Base-by-base conservation (phyloP, 169 alveolate species). In the Cryptosporidium parvum region DNA sequence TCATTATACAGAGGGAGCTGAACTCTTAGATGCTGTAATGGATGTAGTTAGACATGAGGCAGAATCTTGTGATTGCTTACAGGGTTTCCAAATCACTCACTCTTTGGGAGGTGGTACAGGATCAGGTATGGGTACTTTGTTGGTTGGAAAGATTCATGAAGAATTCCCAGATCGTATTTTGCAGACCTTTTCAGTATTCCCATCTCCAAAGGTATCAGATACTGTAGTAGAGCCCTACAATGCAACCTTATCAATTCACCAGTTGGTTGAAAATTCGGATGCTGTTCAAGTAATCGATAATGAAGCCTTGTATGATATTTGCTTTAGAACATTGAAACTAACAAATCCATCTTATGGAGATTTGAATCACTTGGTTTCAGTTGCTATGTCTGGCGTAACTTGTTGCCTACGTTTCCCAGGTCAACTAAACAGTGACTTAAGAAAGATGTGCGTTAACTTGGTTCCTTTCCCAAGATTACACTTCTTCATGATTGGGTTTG, bases 91-190 rank as follows among this genome's bases (percentile, higher is more conserved):
- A 93, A 94, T 98, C 72, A 95, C 98, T 23, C 99, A 98, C 96
- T 97, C 99, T 29, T 95, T 98, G 85, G 99, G 99, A 69, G 99
- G 99, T 73, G 99, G 99, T 92, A 98, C 99, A 23, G 99, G 99
- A 56, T 95, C 98, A 44, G 99, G 99, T 70, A 97, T 98, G 99
- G 99, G 99, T 62, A 98, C 99, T 37, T 94, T 98, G 71, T 89
- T 97, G 92, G 97, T 97, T 94, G 95, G 99, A 92, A 97, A 97
- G 94, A 96, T 98, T 94, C 96, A 99, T 85, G 99, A 98, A 93
- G 99, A 98, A 91, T 98, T 96, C 96, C 99, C 99, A 45, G 99
- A 98, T 93, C 96, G 99, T 87, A 97, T 98, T 91, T 96, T 98
- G 99, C 99, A 97, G 92, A 97, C 99, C 42, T 97, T 98, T 96